Conservation (phyloP, 2,329 filamentous ascomycete genomes). For the Clonostachys sp. region DNA sequence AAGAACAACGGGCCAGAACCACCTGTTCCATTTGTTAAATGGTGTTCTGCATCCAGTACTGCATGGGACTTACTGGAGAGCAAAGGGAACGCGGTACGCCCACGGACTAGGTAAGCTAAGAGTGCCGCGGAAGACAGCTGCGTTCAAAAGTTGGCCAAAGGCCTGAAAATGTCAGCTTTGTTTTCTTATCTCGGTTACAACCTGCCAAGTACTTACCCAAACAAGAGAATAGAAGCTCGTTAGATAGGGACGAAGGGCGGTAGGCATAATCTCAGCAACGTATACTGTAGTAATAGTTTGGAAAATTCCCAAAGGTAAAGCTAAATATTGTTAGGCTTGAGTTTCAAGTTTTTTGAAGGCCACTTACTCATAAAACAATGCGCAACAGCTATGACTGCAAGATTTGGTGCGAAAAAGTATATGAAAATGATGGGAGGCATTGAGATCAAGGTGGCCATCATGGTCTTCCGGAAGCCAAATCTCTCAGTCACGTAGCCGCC, state of each 20-base stretch:
- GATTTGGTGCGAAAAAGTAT: slow-evolving; percentile 21
- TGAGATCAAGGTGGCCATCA: slow-evolving; percentile 23
- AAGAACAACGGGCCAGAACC: slow-evolving; percentile 33
- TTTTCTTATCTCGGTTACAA: not conserved
- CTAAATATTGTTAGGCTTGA: not conserved
- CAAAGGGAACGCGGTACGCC: slow-evolving; percentile 29
- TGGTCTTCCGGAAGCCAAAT: slow-evolving; percentile 24
- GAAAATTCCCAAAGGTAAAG: slow-evolving; percentile 3
- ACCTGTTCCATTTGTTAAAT: slow-evolving; percentile 9
- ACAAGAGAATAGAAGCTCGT: slow-evolving; percentile 5
- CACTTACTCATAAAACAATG: slow-evolving; percentile 21
- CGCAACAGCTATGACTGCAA: slow-evolving; percentile 15
- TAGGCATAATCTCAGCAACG: slow-evolving; percentile 6
- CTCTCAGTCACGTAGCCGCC: slow-evolving; percentile 32
- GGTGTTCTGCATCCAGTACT: slow-evolving; percentile 20
- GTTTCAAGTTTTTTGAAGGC: not conserved
- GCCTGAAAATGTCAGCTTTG: slow-evolving; percentile 1
- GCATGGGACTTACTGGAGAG: slow-evolving; percentile 24
- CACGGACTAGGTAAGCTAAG: slow-evolving; percentile 11
- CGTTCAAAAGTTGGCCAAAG: slow-evolving; percentile 30
- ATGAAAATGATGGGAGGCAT: slow-evolving; percentile 27
- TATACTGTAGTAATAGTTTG: slow-evolving; percentile 7
- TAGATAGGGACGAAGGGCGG: slow-evolving; percentile 7
- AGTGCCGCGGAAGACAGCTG: slow-evolving; percentile 29
- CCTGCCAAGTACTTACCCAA: slow-evolving; percentile 1